phyloP scores from a whole-genome alignment of 768 basidiomycete genomes.

The Leccinum obscurum region DNA sequence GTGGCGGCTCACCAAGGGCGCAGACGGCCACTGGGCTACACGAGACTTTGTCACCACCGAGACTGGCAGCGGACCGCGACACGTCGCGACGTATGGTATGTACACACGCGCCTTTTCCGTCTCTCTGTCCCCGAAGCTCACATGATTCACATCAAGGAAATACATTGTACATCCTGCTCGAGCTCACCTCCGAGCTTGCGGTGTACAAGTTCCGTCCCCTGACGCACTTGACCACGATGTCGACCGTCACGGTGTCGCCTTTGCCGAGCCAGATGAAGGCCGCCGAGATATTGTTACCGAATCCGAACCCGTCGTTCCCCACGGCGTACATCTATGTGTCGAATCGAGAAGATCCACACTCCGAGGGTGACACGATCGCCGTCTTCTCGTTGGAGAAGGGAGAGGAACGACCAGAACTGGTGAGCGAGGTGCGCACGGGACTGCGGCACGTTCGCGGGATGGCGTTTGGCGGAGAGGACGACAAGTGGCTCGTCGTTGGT shows the following conservation, averaged over 20 bases:
- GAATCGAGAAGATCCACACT: constrained; percentile 71
- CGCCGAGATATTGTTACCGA: constrained; percentile 67
- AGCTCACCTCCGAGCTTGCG: constrained; percentile 59
- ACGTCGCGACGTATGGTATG: too few relatives aligned
- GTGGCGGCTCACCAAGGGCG: too few relatives aligned
- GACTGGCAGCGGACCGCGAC: too few relatives aligned
- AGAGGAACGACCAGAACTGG: constrained; percentile 46
- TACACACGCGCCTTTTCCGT: too few relatives aligned
- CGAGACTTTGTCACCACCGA: too few relatives aligned
- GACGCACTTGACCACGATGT: constrained; percentile 38
- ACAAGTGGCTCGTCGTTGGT: constrained; percentile 63
- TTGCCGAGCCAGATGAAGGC: constrained; percentile 55
- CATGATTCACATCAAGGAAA: constrained; percentile 42
- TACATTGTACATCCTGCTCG: constrained; percentile 64
- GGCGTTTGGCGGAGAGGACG: constrained; percentile 60
- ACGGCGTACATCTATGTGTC: constrained; percentile 67
- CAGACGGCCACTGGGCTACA: too few relatives aligned
- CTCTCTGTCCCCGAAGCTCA: too few relatives aligned
- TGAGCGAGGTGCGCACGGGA: constrained; percentile 66
- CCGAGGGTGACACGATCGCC: constrained; percentile 70
- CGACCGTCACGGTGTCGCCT: constrained; percentile 51
- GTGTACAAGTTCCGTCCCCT: constrained; percentile 53
- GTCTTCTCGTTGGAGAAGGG: constrained; percentile 57
- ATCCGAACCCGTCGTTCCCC: constrained; percentile 50
- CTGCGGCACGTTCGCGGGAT: constrained; percentile 73